A percentile compares a stretch with the other conserved stretches of the same genome.
These are phyloP conservation scores for Naegleria fowleri DNA, from an alignment of 208 protist species.

Conservation along the genomic window DNA sequence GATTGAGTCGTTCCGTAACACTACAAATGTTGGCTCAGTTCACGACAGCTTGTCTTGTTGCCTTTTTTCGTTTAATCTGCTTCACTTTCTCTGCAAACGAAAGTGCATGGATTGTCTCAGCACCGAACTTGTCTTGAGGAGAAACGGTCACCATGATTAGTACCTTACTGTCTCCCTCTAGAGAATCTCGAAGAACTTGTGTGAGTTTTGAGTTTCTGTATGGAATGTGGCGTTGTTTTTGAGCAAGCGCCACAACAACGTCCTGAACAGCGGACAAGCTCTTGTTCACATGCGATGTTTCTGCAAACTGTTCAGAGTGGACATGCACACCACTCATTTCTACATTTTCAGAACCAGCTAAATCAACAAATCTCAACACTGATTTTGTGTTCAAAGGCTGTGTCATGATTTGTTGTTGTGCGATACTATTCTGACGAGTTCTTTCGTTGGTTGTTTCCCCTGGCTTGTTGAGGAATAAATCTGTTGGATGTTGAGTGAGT, in stretches of 20 bases:
- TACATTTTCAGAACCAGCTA: conserved; percentile 80
- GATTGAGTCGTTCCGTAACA: too few relatives aligned
- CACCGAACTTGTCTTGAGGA: not conserved
- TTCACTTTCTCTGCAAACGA: conserved; percentile 1
- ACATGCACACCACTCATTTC: conserved; percentile 59
- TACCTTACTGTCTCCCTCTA: conserved; percentile 22
- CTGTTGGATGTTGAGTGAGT: not conserved
- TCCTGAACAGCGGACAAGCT: conserved; percentile 82
- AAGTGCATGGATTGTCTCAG: conserved; percentile 29
- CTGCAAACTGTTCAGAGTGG: conserved; percentile 72
- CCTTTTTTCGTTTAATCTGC: not conserved
- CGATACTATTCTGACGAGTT: not conserved
- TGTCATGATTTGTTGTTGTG: not conserved
- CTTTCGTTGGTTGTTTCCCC: not conserved
- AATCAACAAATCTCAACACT: conserved; percentile 83
- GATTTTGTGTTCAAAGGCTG: conserved; percentile 41
- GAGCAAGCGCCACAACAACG: conserved; percentile 71
- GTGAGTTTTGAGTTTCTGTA: conserved; percentile 33
- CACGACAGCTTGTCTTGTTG: not conserved
- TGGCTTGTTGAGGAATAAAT: not conserved
- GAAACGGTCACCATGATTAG: conserved; percentile 13
- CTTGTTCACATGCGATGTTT: conserved; percentile 87
- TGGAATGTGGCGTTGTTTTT: conserved; percentile 10
- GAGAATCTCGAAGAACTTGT: conserved; percentile 23
- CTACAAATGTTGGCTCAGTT: too few relatives aligned